Evolutionary conservation across 1,284 basidiomycete genomes (phyloP), one percentile per base, ranked within the genome.

Genomic region (Kalmanozyma brasiliensis): DNA sequence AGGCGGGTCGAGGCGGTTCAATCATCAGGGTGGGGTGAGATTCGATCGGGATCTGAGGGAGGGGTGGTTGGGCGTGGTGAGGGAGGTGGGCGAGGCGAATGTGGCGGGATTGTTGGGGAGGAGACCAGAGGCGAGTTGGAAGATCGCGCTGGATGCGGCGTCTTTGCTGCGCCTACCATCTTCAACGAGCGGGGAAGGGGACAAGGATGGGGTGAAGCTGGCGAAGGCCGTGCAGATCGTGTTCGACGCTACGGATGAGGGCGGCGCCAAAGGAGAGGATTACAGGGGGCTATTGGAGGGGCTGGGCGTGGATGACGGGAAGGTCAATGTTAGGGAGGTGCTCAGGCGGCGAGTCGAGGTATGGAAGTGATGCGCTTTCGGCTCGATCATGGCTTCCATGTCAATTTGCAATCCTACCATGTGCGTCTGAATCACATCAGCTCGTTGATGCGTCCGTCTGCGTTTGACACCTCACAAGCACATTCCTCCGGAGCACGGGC

Each of bases 21-120:
- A 22, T 13, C 32, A 29, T 1, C 32, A 36, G 2, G 72, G 68
- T 2, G 65, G 52, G 0, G 20, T 38, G 3, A 55, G 69, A 0
- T 79, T 80, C 49, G 30, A 26, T 3, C 36, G 36, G 4, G 78
- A 80, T 46, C 48, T 78, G 20, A 32, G 59, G 7, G 34, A 62
- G 5, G 78, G 78, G 5, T 80, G 78, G 78, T 41, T 80, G 7
- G 67, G 62, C 9, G 76, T 80, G 19, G 64, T 73, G 2, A 17
- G 38, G 1, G 73, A 74, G 14, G 8, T 73, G 19, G 48, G n/a
- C 0, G 32, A 45, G 0, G 22, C 16, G 34, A 35, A 37, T 33
- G 55, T 30, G 3, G 42, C 3, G 32, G 9, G 35, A 0, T 29
- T 60, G n/a, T 49, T 78, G 2, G 78, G 78, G 1, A 58, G 70